Evolutionary conservation across 768 basidiomycete species (phyloP), one percentile per base, ranked within the genome.

Genomic region (Daedaleopsis sinensis): DNA sequence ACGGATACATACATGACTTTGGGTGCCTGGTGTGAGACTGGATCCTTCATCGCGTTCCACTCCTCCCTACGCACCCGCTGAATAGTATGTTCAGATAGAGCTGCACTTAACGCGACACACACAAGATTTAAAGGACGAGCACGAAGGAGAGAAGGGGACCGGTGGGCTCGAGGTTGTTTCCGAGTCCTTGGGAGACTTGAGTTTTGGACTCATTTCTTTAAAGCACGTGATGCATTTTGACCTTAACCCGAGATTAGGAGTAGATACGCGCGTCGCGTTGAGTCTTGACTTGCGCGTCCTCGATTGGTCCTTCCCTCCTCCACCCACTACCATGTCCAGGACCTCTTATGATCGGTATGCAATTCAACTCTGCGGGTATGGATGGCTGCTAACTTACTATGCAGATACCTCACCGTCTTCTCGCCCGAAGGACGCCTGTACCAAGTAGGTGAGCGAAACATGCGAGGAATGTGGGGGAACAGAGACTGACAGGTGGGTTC

Each of bases 341-440:
- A 93, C 94, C 61, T 96, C 94, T 27, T 96, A 97, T 76, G 95
- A 97, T 74, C 83, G 94, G 93, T 89, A 65, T 42, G 70, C 62
- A 57, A 13, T 13, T 48, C 11, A 38, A 18, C 47, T 38, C 35
- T 47, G 21, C 12, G 18, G 7, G 6, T 42, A 3, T 19, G 8
- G 1, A n/a, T 19, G 9, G 0, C 32, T 5, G 11, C 48, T 62
- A 35, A 53, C 24, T 11, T 36, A 37, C 52, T 38, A 16, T 23
- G 48, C 57, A 90, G 93, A 82, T 98, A 93, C 77, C 87, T 98
- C 48, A 98, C 96, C 27, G 93, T 98, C 67, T 97, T 97, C 81
- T 97, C 94, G 2, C 95, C 95, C 2, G 94, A 99, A 79, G 97
- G 97, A 43, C 87, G 96, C 58, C 79, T 99, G 61, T 99, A 98